Percentiles rank a stretch among this genome's conserved stretches.
These are phyloP conservation scores for Avena eriantha DNA, from an alignment of 176 grass and related monocot genomes.

Conservation along the genomic window DNA sequence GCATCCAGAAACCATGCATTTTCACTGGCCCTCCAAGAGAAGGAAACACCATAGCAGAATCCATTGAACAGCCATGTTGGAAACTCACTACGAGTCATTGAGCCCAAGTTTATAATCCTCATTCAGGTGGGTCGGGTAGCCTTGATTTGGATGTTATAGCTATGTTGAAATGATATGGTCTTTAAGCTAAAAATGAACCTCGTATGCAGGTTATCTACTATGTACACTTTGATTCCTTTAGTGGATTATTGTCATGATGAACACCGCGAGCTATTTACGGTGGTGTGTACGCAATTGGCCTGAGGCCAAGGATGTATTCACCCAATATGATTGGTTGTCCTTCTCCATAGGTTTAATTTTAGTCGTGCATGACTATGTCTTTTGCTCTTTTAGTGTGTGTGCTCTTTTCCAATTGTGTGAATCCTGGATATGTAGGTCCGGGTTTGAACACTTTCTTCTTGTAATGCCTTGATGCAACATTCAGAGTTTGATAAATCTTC, in stretches of 20 bases:
- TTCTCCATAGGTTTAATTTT: background rate
- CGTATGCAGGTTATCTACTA: background rate
- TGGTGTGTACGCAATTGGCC: background rate
- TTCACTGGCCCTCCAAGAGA: too few species aligned
- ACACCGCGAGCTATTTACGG: background rate
- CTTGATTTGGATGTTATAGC: background rate
- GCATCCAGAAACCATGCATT: too few species aligned
- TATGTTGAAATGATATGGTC: background rate
- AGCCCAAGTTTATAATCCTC: background rate
- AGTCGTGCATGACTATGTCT: too few species aligned
- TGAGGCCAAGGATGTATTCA: background rate
- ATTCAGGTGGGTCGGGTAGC: background rate
- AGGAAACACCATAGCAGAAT: too few species aligned
- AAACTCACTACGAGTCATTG: background rate
- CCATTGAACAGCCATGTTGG: too few species aligned
- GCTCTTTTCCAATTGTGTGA: too few species aligned
- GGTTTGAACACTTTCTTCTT: too few species aligned
- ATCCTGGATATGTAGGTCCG: too few species aligned
- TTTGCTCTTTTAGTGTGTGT: too few species aligned
- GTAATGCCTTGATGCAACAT: too few species aligned
- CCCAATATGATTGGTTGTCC: background rate
- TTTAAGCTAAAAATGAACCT: background rate
- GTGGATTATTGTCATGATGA: background rate
- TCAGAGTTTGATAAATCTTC: too few species aligned
- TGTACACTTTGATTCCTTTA: background rate